Evolutionary conservation across 2,329 filamentous ascomycete genomes (phyloP).

Genomic region (Eutypa lata): DNA sequence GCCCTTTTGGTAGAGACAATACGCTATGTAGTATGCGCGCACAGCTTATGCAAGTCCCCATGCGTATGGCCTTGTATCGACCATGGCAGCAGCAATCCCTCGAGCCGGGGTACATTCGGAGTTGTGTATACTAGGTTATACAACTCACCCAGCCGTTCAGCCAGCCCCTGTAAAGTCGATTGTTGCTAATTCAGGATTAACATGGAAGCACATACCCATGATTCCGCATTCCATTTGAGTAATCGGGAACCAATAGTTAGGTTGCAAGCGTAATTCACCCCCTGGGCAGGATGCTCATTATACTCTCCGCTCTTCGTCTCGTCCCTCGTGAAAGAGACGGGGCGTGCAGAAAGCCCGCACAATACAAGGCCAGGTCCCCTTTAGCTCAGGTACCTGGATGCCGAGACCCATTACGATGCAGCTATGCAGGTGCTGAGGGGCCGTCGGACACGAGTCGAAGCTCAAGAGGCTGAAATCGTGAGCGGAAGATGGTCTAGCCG

Average conservation of each 20-base stretch:
- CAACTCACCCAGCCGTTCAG: constrained; percentile 25
- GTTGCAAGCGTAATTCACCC: background rate
- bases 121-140: constrained; percentile 20
- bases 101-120: constrained; percentile 25
- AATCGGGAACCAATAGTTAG: background rate
- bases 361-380: background rate
- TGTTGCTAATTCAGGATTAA: constrained; percentile 14
- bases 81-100: constrained; percentile 15
- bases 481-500: background rate
- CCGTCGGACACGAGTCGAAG: background rate
- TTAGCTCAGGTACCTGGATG: background rate
- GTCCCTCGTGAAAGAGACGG: background rate
- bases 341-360: background rate
- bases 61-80: background rate
- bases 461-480: background rate
- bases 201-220: constrained; percentile 2
- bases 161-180: constrained; percentile 12
- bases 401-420: background rate
- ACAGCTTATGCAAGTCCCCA: constrained; percentile 6
- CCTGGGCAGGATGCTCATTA: background rate
- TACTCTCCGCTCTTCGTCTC: background rate
- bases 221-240: background rate
- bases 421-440: background rate
- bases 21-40: constrained; percentile 13
- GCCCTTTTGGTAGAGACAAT: constrained; percentile 9